Percentiles rank a stretch among this genome's conserved stretches.
Conservation (phyloP, 768 basidiomycete genomes). For the Cystoderma amianthinum region DNA sequence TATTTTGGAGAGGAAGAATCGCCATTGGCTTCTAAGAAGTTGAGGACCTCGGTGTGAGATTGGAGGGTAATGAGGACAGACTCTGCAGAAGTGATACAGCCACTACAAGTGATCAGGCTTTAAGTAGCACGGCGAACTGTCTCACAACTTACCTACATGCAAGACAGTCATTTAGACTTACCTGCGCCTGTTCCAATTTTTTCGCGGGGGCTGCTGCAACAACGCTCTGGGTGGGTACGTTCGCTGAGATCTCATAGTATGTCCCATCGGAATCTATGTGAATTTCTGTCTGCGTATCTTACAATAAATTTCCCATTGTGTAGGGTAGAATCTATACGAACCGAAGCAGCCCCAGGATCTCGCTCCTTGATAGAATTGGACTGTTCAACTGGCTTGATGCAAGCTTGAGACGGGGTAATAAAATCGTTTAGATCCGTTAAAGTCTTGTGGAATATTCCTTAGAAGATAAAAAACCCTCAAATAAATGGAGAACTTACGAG, state of each 20-base stretch:
- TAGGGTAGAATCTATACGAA: slow-evolving; percentile 18
- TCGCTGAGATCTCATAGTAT: slow-evolving; percentile 75
- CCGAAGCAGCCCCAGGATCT: slow-evolving; percentile 28
- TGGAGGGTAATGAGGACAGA: slow-evolving; percentile 94
- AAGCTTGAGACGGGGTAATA: slow-evolving; percentile 92
- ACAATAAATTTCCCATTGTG: neutral
- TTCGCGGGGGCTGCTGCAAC: slow-evolving; percentile 18
- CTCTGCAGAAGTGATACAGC: slow-evolving; percentile 98
- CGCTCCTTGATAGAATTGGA: slow-evolving; percentile 21
- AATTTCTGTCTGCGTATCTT: slow-evolving; percentile 73
- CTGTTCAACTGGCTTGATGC: slow-evolving; percentile 87
- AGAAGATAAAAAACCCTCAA: slow-evolving; percentile 3
- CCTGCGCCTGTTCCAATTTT: slow-evolving; percentile 90
- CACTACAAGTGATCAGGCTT: slow-evolving; percentile 45
- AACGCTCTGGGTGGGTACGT: slow-evolving; percentile 5
- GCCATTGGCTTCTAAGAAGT: slow-evolving; percentile 58
- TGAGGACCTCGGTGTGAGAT: slow-evolving; percentile 88
- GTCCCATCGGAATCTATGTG: slow-evolving; percentile 76
- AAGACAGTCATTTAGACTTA: slow-evolving; percentile 94
- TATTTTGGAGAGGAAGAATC: slow-evolving; percentile 26
- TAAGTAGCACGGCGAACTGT: neutral
- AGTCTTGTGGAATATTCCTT: slow-evolving; percentile 39
- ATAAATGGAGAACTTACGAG: slow-evolving; percentile 41
- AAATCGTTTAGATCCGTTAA: slow-evolving; percentile 96
- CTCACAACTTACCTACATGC: slow-evolving; percentile 79